Evolutionary conservation across 768 basidiomycete genomes (phyloP).

Genomic region (Macrolepiota albuminosa): DNA sequence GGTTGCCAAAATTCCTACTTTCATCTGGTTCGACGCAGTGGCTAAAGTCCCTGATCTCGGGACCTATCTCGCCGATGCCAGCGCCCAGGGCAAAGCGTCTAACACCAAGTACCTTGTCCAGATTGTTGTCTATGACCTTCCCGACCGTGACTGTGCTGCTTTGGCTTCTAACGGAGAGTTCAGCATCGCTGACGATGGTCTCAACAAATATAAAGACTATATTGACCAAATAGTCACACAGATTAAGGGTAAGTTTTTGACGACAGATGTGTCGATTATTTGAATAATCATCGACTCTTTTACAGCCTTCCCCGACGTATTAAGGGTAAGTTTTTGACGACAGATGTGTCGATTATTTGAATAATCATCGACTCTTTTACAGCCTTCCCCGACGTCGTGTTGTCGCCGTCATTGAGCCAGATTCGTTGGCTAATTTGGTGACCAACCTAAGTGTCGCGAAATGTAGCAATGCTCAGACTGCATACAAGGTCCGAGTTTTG

Average conservation of each 20-base stretch:
- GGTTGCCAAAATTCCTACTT: slow-evolving; percentile 56
- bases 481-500: slow-evolving; percentile 37
- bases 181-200: slow-evolving; percentile 50
- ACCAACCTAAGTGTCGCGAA: slow-evolving; percentile 59
- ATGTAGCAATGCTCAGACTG: slow-evolving; percentile 47
- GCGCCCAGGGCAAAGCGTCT: slow-evolving; percentile 36
- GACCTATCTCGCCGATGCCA: slow-evolving; percentile 52
- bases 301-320: slow-evolving; percentile 54
- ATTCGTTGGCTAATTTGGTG: slow-evolving; percentile 64
- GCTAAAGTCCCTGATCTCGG: slow-evolving; percentile 52
- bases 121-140: slow-evolving; percentile 55
- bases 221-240: slow-evolving; percentile 60
- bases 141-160: slow-evolving; percentile 65
- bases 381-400: slow-evolving; percentile 57
- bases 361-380: neutral
- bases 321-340: slow-evolving; percentile 30
- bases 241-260: slow-evolving; percentile 37
- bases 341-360: neutral
- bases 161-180: slow-evolving; percentile 65
- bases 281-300: neutral
- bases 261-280: neutral
- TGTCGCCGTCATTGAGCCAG: slow-evolving; percentile 63
- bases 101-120: slow-evolving; percentile 47
- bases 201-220: slow-evolving; percentile 52
- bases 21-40: slow-evolving; percentile 57